Conservation (phyloP, 2,329 filamentous ascomycete species). For the Dendrostoma leiphaemia region DNA sequence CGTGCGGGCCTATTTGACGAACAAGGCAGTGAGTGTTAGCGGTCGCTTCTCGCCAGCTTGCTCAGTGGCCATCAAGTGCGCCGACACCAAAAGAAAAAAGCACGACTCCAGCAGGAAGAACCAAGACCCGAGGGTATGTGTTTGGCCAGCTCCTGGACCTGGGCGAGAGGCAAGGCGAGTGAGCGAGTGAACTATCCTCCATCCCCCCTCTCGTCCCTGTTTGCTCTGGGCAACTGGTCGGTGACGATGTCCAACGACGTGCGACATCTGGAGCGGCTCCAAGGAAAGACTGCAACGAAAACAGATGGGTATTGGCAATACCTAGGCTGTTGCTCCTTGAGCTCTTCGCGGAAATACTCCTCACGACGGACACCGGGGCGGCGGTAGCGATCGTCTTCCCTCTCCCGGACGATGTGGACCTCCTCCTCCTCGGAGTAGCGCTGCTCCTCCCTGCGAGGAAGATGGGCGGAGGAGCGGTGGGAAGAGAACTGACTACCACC, state of each 20-base stretch:
- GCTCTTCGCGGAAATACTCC: constrained; percentile 52
- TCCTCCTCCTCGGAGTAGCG: constrained; percentile 82
- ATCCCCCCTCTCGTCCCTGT: neutral
- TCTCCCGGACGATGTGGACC: constrained; percentile 75
- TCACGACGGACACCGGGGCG: constrained; percentile 62
- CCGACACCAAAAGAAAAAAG: neutral
- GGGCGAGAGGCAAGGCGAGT: too few relatives aligned
- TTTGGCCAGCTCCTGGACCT: too few relatives aligned
- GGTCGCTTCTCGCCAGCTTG: neutral
- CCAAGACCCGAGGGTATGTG: too few relatives aligned
- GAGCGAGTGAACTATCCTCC: neutral
- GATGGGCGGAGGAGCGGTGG: constrained; percentile 56
- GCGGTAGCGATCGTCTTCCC: constrained; percentile 73
- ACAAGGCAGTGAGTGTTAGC: constrained; percentile 8
- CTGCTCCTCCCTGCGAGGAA: constrained; percentile 58
- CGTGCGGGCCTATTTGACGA: constrained; percentile 32
- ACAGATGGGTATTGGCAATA: constrained; percentile 20
- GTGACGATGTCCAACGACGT: neutral
- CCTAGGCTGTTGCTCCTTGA: constrained; percentile 29
- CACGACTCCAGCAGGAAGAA: neutral
- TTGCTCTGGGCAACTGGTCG: neutral
- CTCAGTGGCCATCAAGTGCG: neutral
- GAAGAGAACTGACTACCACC: constrained; percentile 79
- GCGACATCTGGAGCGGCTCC: constrained; percentile 12
- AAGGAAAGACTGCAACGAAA: constrained; percentile 15